These are phyloP conservation scores for Mycena haematopus DNA, from an alignment of 768 basidiomycete genomes.

Conservation along the genomic window DNA sequence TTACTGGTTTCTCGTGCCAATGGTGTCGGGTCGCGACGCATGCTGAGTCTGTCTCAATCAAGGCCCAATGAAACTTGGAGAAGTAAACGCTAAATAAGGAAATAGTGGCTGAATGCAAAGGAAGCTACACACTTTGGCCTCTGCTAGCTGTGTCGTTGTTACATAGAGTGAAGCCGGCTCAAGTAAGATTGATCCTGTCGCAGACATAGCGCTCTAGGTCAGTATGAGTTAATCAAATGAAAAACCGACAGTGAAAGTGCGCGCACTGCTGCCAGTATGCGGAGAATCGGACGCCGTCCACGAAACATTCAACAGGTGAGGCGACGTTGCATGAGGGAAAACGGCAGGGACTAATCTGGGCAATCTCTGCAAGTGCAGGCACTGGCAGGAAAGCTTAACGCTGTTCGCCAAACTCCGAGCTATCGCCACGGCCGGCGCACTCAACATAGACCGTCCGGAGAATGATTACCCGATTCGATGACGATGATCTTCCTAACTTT, in stretches of 20 bases:
- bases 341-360: conserved; percentile 24
- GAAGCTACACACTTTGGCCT: too few relatives aligned
- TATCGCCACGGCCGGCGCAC: conserved; percentile 8
- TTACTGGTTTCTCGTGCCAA: conserved; percentile 29
- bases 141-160: conserved; percentile 31
- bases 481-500: not conserved
- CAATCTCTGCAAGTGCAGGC: conserved; percentile 19
- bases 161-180: conserved; percentile 30
- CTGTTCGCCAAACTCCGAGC: not conserved
- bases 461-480: not conserved
- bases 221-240: not conserved
- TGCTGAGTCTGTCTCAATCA: conserved; percentile 24
- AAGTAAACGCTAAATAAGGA: too few relatives aligned
- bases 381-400: conserved; percentile 25
- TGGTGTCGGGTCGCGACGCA: conserved; percentile 31
- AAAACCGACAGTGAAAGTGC: not conserved
- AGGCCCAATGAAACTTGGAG: conserved; percentile 35
- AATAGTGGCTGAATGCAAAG: too few relatives aligned
- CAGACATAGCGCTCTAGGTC: conserved; percentile 13
- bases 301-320: conserved; percentile 8
- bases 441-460: not conserved
- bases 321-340: conserved; percentile 27
- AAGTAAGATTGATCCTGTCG: conserved; percentile 21
- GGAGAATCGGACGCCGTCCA: conserved; percentile 4
- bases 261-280: not conserved